Evolutionary conservation across 2,329 filamentous ascomycete genomes (phyloP).

Genomic region (Dryadomyces quercivorus): DNA sequence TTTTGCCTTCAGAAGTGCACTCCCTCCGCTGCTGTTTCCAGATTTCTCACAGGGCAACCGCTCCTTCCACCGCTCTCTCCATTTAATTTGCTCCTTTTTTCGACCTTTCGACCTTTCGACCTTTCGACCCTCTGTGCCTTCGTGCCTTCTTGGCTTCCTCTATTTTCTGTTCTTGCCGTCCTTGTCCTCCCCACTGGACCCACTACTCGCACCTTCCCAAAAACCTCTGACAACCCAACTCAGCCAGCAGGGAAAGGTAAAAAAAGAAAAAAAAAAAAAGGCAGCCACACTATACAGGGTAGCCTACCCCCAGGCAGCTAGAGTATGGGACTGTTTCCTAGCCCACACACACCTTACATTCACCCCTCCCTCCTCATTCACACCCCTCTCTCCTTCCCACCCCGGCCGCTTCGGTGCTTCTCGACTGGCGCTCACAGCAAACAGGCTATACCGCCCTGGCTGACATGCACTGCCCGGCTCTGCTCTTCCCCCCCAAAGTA

Average conservation of each 20-base stretch:
- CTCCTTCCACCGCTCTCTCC: too few species aligned
- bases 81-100: not conserved
- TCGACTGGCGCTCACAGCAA: not conserved
- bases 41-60: too few species aligned
- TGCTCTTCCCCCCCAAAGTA: not conserved
- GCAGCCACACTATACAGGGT: not conserved
- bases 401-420: constrained; percentile 3
- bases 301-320: not conserved
- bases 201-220: not conserved
- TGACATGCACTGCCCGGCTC: not conserved
- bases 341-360: constrained; percentile 1
- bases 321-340: not conserved
- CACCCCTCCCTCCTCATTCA: not conserved
- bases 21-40: not conserved
- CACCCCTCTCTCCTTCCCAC: not conserved
- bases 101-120: not conserved
- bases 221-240: not conserved
- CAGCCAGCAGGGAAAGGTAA: not conserved
- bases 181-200: not conserved
- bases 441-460: not conserved
- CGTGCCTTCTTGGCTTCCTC: too few species aligned
- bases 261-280: not conserved
- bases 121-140: not conserved
- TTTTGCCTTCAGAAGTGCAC: not conserved
- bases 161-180: not conserved